Evolutionary conservation across 345 rosid species (phyloP).

Genomic region (Euphorbia lathyris): DNA sequence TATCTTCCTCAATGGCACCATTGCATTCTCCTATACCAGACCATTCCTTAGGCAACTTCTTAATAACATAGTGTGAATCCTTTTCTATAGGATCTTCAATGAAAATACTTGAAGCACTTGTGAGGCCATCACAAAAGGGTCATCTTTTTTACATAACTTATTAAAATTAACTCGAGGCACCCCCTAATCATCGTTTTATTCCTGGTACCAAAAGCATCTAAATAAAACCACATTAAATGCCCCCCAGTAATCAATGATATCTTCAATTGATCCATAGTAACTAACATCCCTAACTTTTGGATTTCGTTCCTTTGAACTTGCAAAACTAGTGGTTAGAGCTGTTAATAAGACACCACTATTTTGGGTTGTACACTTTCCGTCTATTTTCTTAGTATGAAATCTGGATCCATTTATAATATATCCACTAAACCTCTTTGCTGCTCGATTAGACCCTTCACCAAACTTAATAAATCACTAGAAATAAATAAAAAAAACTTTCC

Average conservation of each 20-base stretch:
- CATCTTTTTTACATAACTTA: too few species aligned
- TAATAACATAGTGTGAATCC: too few species aligned
- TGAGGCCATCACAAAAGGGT: too few species aligned
- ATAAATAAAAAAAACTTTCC: too few species aligned
- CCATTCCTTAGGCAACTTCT: too few species aligned
- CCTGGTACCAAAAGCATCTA: background rate
- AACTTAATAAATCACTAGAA: too few species aligned
- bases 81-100: too few species aligned
- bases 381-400: background rate
- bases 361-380: background rate
- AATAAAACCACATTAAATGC: background rate
- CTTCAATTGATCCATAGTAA: background rate
- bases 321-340: background rate
- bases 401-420: background rate
- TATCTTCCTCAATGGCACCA: too few species aligned
- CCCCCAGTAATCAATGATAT: background rate
- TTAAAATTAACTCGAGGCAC: too few species aligned
- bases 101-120: too few species aligned
- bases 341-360: background rate
- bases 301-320: background rate
- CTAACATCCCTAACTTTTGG: background rate
- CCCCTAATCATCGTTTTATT: background rate
- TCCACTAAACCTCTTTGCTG: background rate
- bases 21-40: too few species aligned
- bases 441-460: background rate